Conservation (phyloP, 352 stramenopile genomes). For the Phytophthora pini region DNA sequence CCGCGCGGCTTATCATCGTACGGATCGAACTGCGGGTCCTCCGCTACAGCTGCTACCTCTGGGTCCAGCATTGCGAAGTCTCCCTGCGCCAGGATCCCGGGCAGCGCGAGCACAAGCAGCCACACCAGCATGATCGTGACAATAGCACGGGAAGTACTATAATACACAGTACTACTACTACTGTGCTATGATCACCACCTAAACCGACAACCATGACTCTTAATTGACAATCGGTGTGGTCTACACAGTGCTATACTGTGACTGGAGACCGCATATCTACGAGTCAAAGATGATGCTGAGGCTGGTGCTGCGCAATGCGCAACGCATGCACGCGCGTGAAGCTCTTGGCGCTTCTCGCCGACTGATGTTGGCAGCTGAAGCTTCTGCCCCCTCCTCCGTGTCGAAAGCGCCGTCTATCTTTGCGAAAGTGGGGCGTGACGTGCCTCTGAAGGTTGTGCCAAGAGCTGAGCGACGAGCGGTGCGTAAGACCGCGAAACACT, state of each 20-base stretch:
- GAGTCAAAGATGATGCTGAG: slow-evolving; percentile 29
- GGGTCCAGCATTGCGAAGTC: slow-evolving; percentile 49
- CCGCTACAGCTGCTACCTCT: slow-evolving; percentile 38
- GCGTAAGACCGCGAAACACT: slow-evolving; percentile 49
- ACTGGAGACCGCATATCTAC: slow-evolving; percentile 18
- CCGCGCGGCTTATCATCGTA: slow-evolving; percentile 51
- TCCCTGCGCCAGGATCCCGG: slow-evolving; percentile 27
- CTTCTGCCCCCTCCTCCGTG: slow-evolving; percentile 4
- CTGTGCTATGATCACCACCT: too few relatives aligned
- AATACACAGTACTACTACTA: too few relatives aligned
- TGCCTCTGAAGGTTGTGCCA: slow-evolving; percentile 64
- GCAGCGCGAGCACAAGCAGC: slow-evolving; percentile 17
- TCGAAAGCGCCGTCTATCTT: slow-evolving; percentile 23
- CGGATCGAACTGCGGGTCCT: slow-evolving; percentile 68
- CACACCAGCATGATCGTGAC: neutral
- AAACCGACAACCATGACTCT: too few relatives aligned
- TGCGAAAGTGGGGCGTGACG: slow-evolving; percentile 56
- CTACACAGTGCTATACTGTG: neutral
- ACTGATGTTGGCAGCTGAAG: slow-evolving; percentile 17
- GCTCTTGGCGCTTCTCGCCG: slow-evolving; percentile 8
- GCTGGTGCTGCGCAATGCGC: slow-evolving; percentile 37
- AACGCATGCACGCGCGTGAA: slow-evolving; percentile 8
- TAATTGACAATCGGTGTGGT: neutral
- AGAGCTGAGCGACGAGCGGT: slow-evolving; percentile 66
- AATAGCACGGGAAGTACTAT: too few relatives aligned